Evolutionary conservation across 768 basidiomycete species (phyloP).

Genomic region (Phanerochaete carnosa): DNA sequence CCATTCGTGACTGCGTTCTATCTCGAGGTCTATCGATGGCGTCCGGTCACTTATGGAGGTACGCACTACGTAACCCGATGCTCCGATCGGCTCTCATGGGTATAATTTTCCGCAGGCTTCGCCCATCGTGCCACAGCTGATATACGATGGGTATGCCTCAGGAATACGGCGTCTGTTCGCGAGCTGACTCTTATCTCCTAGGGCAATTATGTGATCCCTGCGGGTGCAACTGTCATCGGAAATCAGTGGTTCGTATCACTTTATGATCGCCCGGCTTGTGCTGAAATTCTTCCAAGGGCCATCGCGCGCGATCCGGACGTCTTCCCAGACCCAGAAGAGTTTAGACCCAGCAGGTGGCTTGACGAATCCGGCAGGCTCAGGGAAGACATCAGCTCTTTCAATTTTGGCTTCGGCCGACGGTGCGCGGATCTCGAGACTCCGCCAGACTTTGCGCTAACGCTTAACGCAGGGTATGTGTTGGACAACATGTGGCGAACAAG

Average conservation of each 20-base stretch:
- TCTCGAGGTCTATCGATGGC: conserved; percentile 40
- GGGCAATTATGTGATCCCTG: conserved; percentile 38
- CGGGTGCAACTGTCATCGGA: conserved; percentile 34
- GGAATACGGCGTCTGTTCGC: background rate
- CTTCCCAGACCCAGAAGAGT: conserved; percentile 29
- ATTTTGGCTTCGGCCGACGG: conserved; percentile 36
- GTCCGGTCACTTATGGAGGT: conserved; percentile 15
- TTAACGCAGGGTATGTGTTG: conserved; percentile 56
- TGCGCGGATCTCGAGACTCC: conserved; percentile 3
- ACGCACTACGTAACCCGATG: background rate
- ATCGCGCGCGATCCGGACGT: conserved; percentile 30
- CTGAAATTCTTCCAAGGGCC: conserved; percentile 18
- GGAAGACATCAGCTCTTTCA: conserved; percentile 27
- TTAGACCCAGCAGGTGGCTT: conserved; percentile 32
- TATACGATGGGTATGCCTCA: conserved; percentile 49
- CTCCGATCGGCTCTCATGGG: background rate
- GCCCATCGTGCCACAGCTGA: conserved; percentile 64
- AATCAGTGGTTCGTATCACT: conserved; percentile 32
- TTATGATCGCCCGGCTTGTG: background rate
- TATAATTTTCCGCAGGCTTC: conserved; percentile 40
- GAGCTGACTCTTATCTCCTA: background rate
- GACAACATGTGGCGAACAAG: conserved; percentile 51
- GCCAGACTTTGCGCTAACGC: background rate
- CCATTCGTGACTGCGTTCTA: conserved; percentile 38
- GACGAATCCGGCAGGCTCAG: conserved; percentile 25